Base-by-base conservation (phyloP, 176 grass and related monocot species). In the Phoenix roebelenii region DNA sequence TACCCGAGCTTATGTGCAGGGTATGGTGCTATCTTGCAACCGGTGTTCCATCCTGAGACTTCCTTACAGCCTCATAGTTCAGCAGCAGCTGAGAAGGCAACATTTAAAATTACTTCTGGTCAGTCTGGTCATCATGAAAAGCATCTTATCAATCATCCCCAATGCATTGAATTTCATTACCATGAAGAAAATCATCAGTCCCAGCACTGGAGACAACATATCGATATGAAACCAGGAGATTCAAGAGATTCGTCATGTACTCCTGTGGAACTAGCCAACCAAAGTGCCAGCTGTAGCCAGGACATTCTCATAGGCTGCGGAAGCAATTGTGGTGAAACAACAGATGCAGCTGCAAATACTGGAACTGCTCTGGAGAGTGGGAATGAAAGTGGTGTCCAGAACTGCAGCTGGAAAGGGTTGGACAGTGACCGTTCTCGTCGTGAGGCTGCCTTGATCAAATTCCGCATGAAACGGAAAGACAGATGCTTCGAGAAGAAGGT, bases 401-500 rank as follows among this genome's bases (percentile, higher is more conserved):
- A 87, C 30, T 78, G 22, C 3, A 39, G 53, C 29, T 51, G 22
- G 16, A 77, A 60, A 24, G 77, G 66, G 18, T 52, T 77, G 69
- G 80, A 81, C 51, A 15, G 59, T 69, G 78, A 83, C 0, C 25
- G 20, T 12, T 81, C 79, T 61, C 70, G n/a, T 2, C 94, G 88
- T 51, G 82, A 98, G 72, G 94, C 79, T 77, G 88, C 94, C 3
- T 81, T 93, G 71, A 69, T 89, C 24, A 98, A 93, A 76, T 98
- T 98, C 29, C 79, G 84, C 24, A 81, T 92, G 76, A 98, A 98
- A 78, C 80, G 94, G 49, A 98, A 98, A 81, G 94, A 98, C 60
- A 80, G 94, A 79, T 98, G 84, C 70, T 98, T 98, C 1, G 94
- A 98, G 54, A 93, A 93, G 70, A 98, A 93, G 94, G 88, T 93